These are phyloP conservation scores for Phytopythium montanum DNA, from an alignment of 352 stramenopile species.

Conservation along the genomic window DNA sequence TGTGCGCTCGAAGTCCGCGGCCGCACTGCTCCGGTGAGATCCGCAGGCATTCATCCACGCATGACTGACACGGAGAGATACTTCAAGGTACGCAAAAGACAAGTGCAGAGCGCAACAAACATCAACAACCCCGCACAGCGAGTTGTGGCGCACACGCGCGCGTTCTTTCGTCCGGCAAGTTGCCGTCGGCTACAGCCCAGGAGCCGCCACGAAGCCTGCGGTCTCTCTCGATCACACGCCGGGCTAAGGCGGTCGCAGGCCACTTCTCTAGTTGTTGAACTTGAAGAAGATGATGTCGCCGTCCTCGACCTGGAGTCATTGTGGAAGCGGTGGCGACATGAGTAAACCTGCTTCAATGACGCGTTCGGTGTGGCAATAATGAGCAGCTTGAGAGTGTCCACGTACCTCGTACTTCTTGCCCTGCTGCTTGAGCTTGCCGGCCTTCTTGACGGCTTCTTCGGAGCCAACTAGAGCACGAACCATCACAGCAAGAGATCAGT, in stretches of 20 bases:
- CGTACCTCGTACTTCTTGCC: conserved; percentile 89
- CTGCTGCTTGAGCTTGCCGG: conserved; percentile 86
- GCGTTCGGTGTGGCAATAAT: background rate
- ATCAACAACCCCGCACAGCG: background rate
- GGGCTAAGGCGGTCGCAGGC: background rate
- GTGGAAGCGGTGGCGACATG: background rate
- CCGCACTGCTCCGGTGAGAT: background rate
- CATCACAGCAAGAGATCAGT: conserved; percentile 6
- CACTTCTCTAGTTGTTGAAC: conserved; percentile 84
- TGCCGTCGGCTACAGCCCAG: background rate
- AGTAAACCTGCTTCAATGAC: too few relatives aligned
- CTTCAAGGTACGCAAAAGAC: background rate
- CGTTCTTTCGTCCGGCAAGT: background rate
- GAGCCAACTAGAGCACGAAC: conserved; percentile 46
- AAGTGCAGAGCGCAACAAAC: background rate
- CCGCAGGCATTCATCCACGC: background rate
- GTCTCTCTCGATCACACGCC: background rate
- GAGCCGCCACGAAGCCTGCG: background rate
- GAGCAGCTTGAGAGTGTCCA: background rate
- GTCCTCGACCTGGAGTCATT: conserved; percentile 47
- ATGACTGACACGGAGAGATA: background rate
- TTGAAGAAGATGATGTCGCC: conserved; percentile 92
- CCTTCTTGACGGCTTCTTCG: conserved; percentile 88
- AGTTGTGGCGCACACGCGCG: background rate
- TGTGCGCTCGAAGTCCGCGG: background rate